Conservation (phyloP, 768 basidiomycete genomes). For the Omphalotus guepiniiformis region DNA sequence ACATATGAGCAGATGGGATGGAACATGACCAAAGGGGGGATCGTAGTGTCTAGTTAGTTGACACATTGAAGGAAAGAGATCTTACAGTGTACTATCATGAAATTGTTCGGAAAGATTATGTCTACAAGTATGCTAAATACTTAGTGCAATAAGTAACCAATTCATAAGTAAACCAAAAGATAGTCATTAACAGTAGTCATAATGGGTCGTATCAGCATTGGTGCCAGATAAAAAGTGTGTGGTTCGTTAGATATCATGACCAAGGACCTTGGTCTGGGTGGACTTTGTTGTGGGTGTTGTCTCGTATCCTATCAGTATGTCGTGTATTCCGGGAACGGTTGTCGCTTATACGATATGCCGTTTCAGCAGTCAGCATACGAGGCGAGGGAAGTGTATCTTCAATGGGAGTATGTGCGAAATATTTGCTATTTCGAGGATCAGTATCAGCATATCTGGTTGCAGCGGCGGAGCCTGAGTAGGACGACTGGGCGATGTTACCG, state of each 20-base stretch:
- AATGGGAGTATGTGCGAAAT: too few species aligned
- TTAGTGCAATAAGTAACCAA: background rate
- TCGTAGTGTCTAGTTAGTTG: conserved; percentile 17
- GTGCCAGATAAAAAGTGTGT: background rate
- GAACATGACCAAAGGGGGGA: conserved; percentile 32
- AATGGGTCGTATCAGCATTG: background rate
- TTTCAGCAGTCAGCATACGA: too few species aligned
- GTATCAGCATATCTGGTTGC: background rate
- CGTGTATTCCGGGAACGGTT: too few species aligned
- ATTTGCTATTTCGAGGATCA: too few species aligned
- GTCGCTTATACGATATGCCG: too few species aligned
- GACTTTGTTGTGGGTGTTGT: background rate
- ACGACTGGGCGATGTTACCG: background rate
- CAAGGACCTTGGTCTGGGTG: background rate
- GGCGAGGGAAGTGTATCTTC: too few species aligned
- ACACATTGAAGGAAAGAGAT: too few species aligned
- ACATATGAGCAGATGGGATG: conserved; percentile 40
- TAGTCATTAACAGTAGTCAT: background rate
- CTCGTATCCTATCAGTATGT: too few species aligned
- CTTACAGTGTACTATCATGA: too few species aligned
- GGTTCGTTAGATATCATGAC: conserved; percentile 1
- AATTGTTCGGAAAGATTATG: background rate
- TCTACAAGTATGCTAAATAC: background rate
- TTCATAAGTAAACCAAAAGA: background rate
- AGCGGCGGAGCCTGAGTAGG: background rate